A percentile compares a stretch with the other conserved stretches of the same genome.
phyloP scores from a whole-genome alignment of 352 stramenopile species.

The Globisporangium paddicum region DNA sequence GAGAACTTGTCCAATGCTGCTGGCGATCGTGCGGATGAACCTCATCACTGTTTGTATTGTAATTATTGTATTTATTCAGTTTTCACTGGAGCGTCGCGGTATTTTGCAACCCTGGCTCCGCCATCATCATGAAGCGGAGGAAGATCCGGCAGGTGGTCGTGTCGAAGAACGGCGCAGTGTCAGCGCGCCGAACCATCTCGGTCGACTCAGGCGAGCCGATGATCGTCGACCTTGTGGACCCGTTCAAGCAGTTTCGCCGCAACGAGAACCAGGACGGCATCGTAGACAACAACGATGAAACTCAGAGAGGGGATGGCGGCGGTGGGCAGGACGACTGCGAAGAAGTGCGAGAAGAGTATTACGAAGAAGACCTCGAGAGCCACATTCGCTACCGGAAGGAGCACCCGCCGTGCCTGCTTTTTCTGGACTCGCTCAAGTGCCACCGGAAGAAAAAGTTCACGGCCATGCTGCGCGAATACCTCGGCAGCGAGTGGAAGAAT shows the following conservation, averaged over 20 bases:
- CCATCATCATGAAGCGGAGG: conserved; percentile 49
- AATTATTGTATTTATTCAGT: conserved; percentile 21
- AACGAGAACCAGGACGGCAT: background rate
- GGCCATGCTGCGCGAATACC: conserved; percentile 79
- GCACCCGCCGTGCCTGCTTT: conserved; percentile 83
- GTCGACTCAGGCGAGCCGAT: conserved; percentile 5
- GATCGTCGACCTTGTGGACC: conserved; percentile 32
- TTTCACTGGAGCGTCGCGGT: conserved; percentile 90
- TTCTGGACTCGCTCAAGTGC: conserved; percentile 94
- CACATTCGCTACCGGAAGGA: conserved; percentile 28
- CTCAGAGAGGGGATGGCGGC: background rate
- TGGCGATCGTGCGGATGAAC: background rate
- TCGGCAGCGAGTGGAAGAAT: conserved; percentile 76
- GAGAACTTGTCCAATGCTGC: too few relatives aligned
- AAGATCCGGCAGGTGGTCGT: conserved; percentile 3
- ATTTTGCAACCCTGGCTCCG: conserved; percentile 77
- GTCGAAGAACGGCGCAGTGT: conserved; percentile 14
- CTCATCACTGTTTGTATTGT: background rate
- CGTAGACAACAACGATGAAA: background rate
- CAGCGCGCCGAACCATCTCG: conserved; percentile 6
- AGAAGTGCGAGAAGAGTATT: conserved; percentile 17
- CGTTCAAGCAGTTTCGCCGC: conserved; percentile 15
- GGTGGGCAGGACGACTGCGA: conserved; percentile 5
- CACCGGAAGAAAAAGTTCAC: conserved; percentile 90
- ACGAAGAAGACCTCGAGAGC: conserved; percentile 46